Percentiles rank a stretch among this genome's conserved stretches.
Evolutionary conservation across 2,329 filamentous ascomycete species (phyloP).

Genomic region (Neonectria magnoliae): DNA sequence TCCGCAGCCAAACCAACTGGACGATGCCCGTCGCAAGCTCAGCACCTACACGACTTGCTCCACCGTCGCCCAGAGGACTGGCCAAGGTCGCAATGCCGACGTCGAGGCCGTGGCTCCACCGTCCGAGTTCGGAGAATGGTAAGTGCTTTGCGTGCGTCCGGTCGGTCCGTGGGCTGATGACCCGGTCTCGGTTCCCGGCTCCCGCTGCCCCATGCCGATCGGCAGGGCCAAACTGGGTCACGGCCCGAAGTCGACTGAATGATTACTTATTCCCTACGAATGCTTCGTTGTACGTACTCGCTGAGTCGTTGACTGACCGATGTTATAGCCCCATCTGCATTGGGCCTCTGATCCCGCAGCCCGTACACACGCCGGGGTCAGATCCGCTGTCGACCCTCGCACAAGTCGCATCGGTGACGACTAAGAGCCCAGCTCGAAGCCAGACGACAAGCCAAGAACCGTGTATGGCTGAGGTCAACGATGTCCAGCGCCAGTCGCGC

Average conservation of each 20-base stretch:
- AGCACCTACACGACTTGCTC: conserved; percentile 44
- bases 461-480: not conserved
- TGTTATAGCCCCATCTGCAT: conserved; percentile 47
- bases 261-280: not conserved
- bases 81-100: conserved; percentile 21
- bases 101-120: conserved; percentile 30
- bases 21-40: conserved; percentile 43
- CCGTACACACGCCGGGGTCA: conserved; percentile 28
- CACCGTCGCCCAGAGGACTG: conserved; percentile 24
- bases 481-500: not conserved
- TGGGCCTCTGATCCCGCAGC: conserved; percentile 44
- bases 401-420: conserved; percentile 25
- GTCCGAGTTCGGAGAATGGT: conserved; percentile 41
- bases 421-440: conserved; percentile 2
- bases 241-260: not conserved
- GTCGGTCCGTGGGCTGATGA: not conserved
- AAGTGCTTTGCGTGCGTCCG: conserved; percentile 27
- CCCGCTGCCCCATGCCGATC: not conserved
- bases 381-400: conserved; percentile 32
- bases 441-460: not conserved
- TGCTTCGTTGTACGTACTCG: not conserved
- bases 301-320: conserved; percentile 4
- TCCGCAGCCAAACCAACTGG: conserved; percentile 34
- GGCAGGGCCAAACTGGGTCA: not conserved
- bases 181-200: conserved; percentile 12